Evolutionary conservation across 1,139 yeast species (phyloP), one percentile per base, ranked within the genome.

Genomic region (Eremothecium coryli): DNA sequence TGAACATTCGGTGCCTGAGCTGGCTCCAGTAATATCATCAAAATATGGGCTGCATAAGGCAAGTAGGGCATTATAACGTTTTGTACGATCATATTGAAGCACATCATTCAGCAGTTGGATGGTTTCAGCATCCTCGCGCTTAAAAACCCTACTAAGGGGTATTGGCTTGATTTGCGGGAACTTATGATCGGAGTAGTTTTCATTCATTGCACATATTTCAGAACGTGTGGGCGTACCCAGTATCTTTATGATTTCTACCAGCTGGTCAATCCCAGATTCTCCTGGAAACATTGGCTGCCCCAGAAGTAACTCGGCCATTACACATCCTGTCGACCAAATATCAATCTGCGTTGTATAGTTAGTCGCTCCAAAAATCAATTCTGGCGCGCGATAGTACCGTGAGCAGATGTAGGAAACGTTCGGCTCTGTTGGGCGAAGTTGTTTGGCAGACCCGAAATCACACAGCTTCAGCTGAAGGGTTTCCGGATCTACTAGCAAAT

Each of bases 241-340:
- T 20, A 90, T 85, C 60, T 90, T 90, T 58, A 90, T 90, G 51
- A 90, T 90, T 60, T 90, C 98, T 17, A 90, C 98, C 53, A 90
- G 71, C 61, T 90, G 98, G 61, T 90, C 98, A 43, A 90, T 88
- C 32, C 98, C 97, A 39, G 90, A 79, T 59, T 90, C 97, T 34
- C 98, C 98, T 7, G 98, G 98, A 64, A 90, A 90, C 44, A 90
- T 67, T 4, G 98, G 98, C 58, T 86, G 96, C 7, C 98, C 97
- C 38, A 90, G 70, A 48, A 88, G 75, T 52, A 90, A 66, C 62
- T 90, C 98, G 4, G 97, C 97, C 85, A 90, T 86, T 24, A 90
- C 98, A 64, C 98, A 90, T 14, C 95, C 96, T 9, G 95, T 88
- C 13, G 95, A 84, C 98, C 98, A 90, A 37, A 90, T 77, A 59